Evolutionary conservation across 257 asterid genomes (phyloP).

Genomic region (Apocynum venetum): DNA sequence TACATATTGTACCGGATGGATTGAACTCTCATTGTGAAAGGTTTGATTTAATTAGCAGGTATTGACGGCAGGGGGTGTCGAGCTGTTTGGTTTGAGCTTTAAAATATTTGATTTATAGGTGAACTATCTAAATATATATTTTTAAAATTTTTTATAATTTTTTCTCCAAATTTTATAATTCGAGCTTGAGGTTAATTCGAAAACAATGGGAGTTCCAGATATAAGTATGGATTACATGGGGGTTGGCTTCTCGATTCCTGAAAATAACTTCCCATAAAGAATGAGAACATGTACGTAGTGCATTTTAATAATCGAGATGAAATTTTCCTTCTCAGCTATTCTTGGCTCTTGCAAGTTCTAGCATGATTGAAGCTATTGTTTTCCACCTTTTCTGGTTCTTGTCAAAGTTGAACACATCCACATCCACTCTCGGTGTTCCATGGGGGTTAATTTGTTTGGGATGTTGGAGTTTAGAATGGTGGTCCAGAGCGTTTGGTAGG

Average conservation of each 20-base stretch:
- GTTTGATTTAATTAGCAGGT: background rate
- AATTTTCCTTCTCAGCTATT: background rate
- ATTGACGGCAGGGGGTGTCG: too few relatives aligned
- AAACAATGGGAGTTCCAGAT: too few relatives aligned
- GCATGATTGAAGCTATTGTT: background rate
- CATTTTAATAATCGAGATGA: background rate
- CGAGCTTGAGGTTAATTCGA: too few relatives aligned
- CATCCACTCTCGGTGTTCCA: background rate
- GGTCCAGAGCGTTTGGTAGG: conserved; percentile 14
- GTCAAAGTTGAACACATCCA: background rate
- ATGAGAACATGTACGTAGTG: background rate
- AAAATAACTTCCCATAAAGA: too few relatives aligned
- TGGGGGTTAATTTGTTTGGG: background rate
- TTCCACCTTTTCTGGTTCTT: background rate
- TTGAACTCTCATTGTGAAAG: background rate
- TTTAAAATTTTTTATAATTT: too few relatives aligned
- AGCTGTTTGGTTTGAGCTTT: too few relatives aligned
- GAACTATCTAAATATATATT: too few relatives aligned
- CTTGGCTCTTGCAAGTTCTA: background rate
- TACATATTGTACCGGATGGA: background rate
- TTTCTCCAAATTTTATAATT: too few relatives aligned
- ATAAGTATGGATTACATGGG: background rate
- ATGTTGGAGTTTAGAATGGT: background rate
- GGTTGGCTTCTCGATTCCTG: background rate
- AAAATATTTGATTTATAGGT: too few relatives aligned